Evolutionary conservation across 306 rosid species (phyloP).

Genomic region (Purshia tridentata): DNA sequence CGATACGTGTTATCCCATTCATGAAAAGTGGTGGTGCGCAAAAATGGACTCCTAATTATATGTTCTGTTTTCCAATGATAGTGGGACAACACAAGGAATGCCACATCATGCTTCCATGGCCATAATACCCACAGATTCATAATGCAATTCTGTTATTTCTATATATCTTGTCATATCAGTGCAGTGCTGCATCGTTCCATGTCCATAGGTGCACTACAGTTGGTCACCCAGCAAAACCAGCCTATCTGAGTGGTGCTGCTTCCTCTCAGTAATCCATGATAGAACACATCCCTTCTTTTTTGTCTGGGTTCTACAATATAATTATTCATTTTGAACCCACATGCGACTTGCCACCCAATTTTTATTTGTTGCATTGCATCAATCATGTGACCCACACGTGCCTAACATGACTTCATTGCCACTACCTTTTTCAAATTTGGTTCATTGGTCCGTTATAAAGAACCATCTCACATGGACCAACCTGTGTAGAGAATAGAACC

Average conservation of each 20-base stretch:
- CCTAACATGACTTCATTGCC: constrained; percentile 40
- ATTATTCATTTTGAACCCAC: constrained; percentile 22
- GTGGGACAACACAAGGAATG: background rate
- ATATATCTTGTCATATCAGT: constrained; percentile 13
- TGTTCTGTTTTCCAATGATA: background rate
- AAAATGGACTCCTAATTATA: too few relatives aligned
- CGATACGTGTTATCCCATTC: too few relatives aligned
- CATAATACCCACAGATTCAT: background rate
- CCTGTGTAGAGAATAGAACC: constrained; percentile 45
- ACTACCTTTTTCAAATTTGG: constrained; percentile 32
- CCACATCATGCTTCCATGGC: background rate
- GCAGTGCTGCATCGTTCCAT: constrained; percentile 19
- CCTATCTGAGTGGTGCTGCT: constrained; percentile 10
- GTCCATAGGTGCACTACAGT: constrained; percentile 16
- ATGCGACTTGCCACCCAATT: constrained; percentile 27
- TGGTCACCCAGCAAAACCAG: constrained; percentile 28
- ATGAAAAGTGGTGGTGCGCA: too few relatives aligned
- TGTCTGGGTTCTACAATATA: background rate
- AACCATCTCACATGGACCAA: constrained; percentile 83
- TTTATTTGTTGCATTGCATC: constrained; percentile 28
- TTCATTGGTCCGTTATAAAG: constrained; percentile 42
- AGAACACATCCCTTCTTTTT: constrained; percentile 10
- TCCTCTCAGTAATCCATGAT: constrained; percentile 12
- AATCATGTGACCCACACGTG: constrained; percentile 57
- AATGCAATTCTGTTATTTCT: background rate